Evolutionary conservation across 2,329 filamentous ascomycete genomes (phyloP).

Genomic region (Calonectria pseudoturangicola): DNA sequence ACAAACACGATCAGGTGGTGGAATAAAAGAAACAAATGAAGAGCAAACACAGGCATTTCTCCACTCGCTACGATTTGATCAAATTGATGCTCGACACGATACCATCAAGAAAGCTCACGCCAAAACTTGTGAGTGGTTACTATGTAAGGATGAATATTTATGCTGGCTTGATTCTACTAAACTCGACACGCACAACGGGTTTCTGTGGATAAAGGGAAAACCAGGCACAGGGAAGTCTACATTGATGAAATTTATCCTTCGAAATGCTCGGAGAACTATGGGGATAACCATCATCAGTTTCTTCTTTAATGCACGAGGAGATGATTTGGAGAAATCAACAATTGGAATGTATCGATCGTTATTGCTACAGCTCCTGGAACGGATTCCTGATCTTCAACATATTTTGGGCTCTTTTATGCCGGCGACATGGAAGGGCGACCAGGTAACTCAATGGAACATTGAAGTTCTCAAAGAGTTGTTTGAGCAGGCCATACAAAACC

Average conservation of each 20-base stretch:
- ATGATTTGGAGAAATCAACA: conserved; percentile 64
- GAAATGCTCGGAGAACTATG: conserved; percentile 39
- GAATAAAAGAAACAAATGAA: background rate
- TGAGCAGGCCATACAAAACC: background rate
- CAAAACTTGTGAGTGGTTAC: conserved; percentile 65
- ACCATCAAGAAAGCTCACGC: conserved; percentile 61
- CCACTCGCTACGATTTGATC: conserved; percentile 59
- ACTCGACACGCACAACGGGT: conserved; percentile 57
- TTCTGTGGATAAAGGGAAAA: conserved; percentile 57
- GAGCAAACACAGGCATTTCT: conserved; percentile 44
- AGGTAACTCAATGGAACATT: background rate
- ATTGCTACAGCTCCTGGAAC: conserved; percentile 65
- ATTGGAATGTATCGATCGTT: conserved; percentile 71
- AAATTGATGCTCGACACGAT: conserved; percentile 61
- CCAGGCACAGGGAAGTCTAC: conserved; percentile 5
- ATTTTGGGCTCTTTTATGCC: conserved; percentile 53
- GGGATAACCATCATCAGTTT: conserved; percentile 61
- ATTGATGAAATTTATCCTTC: conserved; percentile 63
- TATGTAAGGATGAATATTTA: conserved; percentile 57
- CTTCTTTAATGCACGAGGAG: conserved; percentile 70
- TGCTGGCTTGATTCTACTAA: conserved; percentile 59
- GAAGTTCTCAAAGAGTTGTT: background rate
- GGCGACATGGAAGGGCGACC: background rate
- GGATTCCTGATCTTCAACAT: conserved; percentile 57
- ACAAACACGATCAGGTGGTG: background rate